These are phyloP conservation scores for Globisporangium heterothallicum DNA, from an alignment of 352 stramenopile species.

Conservation along the genomic window DNA sequence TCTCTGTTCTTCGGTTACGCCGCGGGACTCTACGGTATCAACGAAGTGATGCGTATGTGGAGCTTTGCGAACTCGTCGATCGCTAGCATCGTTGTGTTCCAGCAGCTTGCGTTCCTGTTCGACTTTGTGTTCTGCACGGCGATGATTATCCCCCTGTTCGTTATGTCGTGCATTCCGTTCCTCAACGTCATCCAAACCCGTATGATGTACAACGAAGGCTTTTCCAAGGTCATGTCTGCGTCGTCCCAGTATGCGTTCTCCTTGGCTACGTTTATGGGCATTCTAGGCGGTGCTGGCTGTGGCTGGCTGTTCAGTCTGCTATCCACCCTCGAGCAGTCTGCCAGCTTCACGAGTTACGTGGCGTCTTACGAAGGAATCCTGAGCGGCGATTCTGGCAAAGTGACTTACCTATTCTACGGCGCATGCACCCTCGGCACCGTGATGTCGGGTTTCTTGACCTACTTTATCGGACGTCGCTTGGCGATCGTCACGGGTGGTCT, in stretches of 20 bases:
- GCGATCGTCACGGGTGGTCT: constrained; percentile 58
- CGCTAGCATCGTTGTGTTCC: constrained; percentile 42
- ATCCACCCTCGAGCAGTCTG: constrained; percentile 54
- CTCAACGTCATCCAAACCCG: constrained; percentile 77
- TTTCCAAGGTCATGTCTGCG: constrained; percentile 74
- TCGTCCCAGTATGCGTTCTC: constrained; percentile 79
- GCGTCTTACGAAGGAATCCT: constrained; percentile 52
- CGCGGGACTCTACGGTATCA: constrained; percentile 61
- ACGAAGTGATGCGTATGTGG: constrained; percentile 70
- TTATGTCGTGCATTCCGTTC: constrained; percentile 71
- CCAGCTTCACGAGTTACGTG: constrained; percentile 65
- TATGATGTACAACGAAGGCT: constrained; percentile 87
- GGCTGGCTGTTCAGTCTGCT: constrained; percentile 69
- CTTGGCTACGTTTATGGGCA: constrained; percentile 56
- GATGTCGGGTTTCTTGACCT: constrained; percentile 44
- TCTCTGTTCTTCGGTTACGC: constrained; percentile 64
- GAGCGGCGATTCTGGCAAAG: constrained; percentile 46
- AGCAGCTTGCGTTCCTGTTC: constrained; percentile 76
- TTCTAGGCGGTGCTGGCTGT: constrained; percentile 50
- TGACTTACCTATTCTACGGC: constrained; percentile 51
- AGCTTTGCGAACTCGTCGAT: constrained; percentile 60
- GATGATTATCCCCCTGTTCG: constrained; percentile 58
- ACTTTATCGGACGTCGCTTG: constrained; percentile 57
- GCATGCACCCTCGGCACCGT: constrained; percentile 44
- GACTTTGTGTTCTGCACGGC: constrained; percentile 68